These are phyloP conservation scores for Papiliotrema terrestris DNA, from an alignment of 1,284 basidiomycete genomes.

Conservation along the genomic window DNA sequence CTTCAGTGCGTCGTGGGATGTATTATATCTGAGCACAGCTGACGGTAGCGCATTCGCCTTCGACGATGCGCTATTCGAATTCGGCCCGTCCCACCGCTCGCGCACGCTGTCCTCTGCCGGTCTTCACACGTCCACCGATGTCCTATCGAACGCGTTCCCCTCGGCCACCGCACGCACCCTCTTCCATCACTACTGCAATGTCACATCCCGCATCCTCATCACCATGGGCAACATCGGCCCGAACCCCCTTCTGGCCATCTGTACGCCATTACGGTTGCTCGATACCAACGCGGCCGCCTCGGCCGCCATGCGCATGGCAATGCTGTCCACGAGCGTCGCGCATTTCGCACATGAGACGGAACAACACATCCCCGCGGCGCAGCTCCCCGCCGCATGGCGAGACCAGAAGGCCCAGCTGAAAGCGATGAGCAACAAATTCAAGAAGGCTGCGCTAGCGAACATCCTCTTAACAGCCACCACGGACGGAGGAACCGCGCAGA, in stretches of 20 bases:
- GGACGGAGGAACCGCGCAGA: slow-evolving; percentile 10
- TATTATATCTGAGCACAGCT: background rate
- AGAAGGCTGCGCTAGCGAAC: slow-evolving; percentile 27
- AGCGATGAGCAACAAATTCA: slow-evolving; percentile 22
- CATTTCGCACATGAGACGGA: slow-evolving; percentile 28
- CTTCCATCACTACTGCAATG: slow-evolving; percentile 35
- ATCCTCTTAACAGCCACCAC: slow-evolving; percentile 22
- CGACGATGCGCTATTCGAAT: slow-evolving; percentile 27
- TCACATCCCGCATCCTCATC: slow-evolving; percentile 23
- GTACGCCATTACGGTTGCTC: slow-evolving; percentile 27
- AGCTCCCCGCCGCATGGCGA: slow-evolving; percentile 12
- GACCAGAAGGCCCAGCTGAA: slow-evolving; percentile 15
- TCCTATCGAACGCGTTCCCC: slow-evolving; percentile 33
- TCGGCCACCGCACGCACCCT: slow-evolving; percentile 27
- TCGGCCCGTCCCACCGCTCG: slow-evolving; percentile 25
- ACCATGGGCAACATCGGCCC: slow-evolving; percentile 38
- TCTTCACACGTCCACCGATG: slow-evolving; percentile 12
- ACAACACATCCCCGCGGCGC: slow-evolving; percentile 2
- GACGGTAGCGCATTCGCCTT: slow-evolving; percentile 13
- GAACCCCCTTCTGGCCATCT: slow-evolving; percentile 32
- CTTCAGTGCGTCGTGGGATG: slow-evolving; percentile 12
- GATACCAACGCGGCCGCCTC: slow-evolving; percentile 31
- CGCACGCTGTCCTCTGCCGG: slow-evolving; percentile 7
- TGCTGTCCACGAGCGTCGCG: slow-evolving; percentile 27
- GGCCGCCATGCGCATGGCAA: slow-evolving; percentile 35